Conservation (phyloP, 805 yeast species). For the Grigorovia transvaalensis region DNA sequence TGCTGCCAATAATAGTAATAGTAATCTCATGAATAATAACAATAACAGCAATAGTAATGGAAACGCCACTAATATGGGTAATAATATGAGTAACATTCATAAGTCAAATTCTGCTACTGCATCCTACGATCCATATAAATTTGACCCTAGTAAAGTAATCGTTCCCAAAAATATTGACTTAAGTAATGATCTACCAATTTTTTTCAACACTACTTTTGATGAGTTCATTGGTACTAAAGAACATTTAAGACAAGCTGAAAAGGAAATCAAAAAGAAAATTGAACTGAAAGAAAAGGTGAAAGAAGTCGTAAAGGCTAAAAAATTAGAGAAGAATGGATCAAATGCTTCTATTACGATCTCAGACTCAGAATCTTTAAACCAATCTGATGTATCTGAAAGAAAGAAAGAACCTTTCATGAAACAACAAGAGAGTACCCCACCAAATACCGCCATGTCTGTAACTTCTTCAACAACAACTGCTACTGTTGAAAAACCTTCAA, state of each 20-base stretch:
- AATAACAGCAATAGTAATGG: too few species aligned
- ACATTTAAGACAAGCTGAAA: background rate
- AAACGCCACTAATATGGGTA: conserved; percentile 3
- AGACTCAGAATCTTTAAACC: too few species aligned
- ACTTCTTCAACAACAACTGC: conserved; percentile 12
- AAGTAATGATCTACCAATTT: conserved; percentile 20
- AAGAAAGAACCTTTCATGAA: background rate
- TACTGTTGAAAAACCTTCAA: conserved; percentile 8
- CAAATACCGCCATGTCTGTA: conserved; percentile 2
- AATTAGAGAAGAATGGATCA: background rate
- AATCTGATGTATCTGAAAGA: background rate
- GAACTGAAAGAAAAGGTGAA: background rate
- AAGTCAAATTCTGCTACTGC: conserved; percentile 6
- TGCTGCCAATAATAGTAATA: background rate
- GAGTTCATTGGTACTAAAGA: conserved; percentile 16
- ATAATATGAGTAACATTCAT: conserved; percentile 2
- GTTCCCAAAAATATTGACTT: conserved; percentile 4
- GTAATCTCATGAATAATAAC: background rate
- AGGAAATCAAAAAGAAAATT: background rate
- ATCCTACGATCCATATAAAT: conserved; percentile 17
- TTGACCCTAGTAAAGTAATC: conserved; percentile 16
- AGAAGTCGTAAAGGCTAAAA: background rate
- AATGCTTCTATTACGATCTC: background rate
- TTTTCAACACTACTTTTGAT: conserved; percentile 22
- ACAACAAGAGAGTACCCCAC: conserved; percentile 1